phyloP scores from a whole-genome alignment of 345 rosid species.

The Hibiscus mutabilis region DNA sequence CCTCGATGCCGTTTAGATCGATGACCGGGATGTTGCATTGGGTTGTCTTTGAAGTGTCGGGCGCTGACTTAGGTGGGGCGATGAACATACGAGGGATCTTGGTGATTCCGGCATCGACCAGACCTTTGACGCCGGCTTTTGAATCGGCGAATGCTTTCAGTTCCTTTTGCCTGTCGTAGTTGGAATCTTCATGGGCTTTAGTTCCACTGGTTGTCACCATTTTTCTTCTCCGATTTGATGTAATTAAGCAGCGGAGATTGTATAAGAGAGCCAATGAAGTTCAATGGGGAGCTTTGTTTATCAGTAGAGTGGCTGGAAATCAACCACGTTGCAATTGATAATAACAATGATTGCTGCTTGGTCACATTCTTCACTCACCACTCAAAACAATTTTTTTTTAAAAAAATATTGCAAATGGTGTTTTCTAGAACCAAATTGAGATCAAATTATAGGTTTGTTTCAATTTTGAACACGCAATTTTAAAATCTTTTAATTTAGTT shows the following conservation, averaged over 20 bases:
- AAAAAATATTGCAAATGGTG: no score
- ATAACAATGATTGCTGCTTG: neutral
- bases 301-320: neutral
- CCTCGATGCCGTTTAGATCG: conserved; percentile 21
- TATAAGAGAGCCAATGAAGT: neutral
- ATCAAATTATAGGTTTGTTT: neutral
- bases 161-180: neutral
- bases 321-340: neutral
- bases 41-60: neutral
- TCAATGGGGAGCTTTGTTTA: neutral
- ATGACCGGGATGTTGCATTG: conserved; percentile 25
- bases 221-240: neutral
- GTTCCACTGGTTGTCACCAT: conserved; percentile 9
- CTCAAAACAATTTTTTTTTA: no score
- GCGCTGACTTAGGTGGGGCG: neutral
- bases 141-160: conserved; percentile 22
- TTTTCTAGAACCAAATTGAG: neutral
- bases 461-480: no score
- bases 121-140: conserved; percentile 37
- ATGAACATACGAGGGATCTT: conserved; percentile 15
- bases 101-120: conserved; percentile 10
- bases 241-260: neutral
- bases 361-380: neutral
- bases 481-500: no score
- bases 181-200: conserved; percentile 7